phyloP scores from a whole-genome alignment of 805 yeast species.

The Schizosaccharomyces octosporus region DNA sequence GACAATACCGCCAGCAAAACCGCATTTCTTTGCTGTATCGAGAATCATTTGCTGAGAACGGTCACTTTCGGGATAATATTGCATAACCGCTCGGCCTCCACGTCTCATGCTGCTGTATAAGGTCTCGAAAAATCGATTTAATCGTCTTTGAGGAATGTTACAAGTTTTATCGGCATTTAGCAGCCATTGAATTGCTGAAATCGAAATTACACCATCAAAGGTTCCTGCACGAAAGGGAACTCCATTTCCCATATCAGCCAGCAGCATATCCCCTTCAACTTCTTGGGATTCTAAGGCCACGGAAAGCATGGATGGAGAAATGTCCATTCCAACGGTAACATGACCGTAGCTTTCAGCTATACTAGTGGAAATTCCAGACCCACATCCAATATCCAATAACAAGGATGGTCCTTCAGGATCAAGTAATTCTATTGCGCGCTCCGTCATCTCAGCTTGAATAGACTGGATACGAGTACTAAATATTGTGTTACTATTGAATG shows the following conservation, averaged over 20 bases:
- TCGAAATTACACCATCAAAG: constrained; percentile 86
- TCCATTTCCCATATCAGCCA: constrained; percentile 84
- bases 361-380: constrained; percentile 89
- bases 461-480: constrained; percentile 65
- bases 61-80: constrained; percentile 84
- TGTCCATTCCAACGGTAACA: constrained; percentile 89
- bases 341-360: constrained; percentile 68
- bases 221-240: constrained; percentile 89
- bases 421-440: constrained; percentile 69
- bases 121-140: constrained; percentile 64
- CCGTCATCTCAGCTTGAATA: constrained; percentile 92
- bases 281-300: constrained; percentile 72
- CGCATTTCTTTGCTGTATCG: constrained; percentile 72
- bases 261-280: constrained; percentile 74
- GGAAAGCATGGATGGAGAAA: constrained; percentile 85
- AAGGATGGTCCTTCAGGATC: constrained; percentile 21
- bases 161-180: constrained; percentile 77
- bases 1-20: constrained; percentile 87
- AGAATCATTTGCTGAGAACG: constrained; percentile 55
- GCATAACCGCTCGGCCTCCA: constrained; percentile 95
- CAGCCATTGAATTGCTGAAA: constrained; percentile 91
- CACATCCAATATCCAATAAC: constrained; percentile 83
- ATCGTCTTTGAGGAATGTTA: constrained; percentile 63
- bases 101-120: constrained; percentile 63
- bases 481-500: background rate